Evolutionary conservation across 2,329 filamentous ascomycete genomes (phyloP), one percentile per base, ranked within the genome.

Genomic region (Achaetomium macrosporum): DNA sequence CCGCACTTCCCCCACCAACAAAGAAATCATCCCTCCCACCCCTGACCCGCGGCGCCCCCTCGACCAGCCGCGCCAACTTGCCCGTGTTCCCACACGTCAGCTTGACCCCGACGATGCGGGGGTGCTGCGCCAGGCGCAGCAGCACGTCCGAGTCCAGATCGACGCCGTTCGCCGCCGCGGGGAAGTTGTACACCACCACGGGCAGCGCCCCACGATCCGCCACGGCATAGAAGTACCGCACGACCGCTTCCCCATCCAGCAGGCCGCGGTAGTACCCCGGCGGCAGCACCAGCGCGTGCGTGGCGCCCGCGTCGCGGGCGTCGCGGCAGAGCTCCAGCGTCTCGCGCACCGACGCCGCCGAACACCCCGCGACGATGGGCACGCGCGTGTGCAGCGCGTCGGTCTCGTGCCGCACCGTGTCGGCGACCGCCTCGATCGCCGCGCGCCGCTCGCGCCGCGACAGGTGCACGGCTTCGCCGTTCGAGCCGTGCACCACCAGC

Each of bases 1-100:
- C 86, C 48, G 84, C 84, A 45, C 82, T 85, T 51, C 87, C 87
- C 40, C 84, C 86, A 62, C 86, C 80, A 54, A 84, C 85, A 65
- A 87, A 76, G 73, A 90, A 90, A 19, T 63, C 59, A 19, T 58
- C 49, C 29, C 49, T 31, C 10, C 58, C 54, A 20, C 55, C 52
- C 10, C 58, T 49, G 33, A 56, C 51, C 51, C 55, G 52, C 40
- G 59, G 55, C 11, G 73, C 57, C 6, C 76, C 74, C 8, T 76
- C 78, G 46, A 81, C 69, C 36, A 63, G 17, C 59, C 79, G 68
- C 62, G 77, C 76, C 55, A 83, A 70, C 65, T 83, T 83, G 46
- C 80, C 80, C 19, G 78, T 81, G 58, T 81, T 81, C 10, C 77
- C 78, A 53, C 75, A 78, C 16, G 77, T 79, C 47, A 79, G 65